These are phyloP conservation scores for Cladobotryum mycophilum DNA, from an alignment of 2,329 filamentous ascomycete species.

Conservation along the genomic window DNA sequence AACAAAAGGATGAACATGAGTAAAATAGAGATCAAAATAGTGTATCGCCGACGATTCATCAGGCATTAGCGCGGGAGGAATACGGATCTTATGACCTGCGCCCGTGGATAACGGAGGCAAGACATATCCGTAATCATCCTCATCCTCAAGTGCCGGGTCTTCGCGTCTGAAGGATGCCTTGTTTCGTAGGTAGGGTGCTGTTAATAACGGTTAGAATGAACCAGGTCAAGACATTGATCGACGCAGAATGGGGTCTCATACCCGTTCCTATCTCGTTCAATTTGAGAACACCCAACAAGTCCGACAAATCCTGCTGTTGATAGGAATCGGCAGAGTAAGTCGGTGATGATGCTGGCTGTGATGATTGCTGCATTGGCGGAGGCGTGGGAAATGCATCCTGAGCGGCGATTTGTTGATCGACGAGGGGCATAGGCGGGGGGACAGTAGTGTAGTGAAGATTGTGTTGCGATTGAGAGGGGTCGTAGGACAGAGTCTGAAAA, in stretches of 20 bases:
- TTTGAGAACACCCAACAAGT: slow-evolving; percentile 78
- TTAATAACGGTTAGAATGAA: not conserved
- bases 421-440: slow-evolving; percentile 40
- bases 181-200: slow-evolving; percentile 78
- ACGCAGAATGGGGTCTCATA: slow-evolving; percentile 37
- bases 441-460: slow-evolving; percentile 50
- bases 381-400: slow-evolving; percentile 49
- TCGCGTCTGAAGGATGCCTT: slow-evolving; percentile 45
- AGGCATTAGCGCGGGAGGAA: slow-evolving; percentile 90
- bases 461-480: slow-evolving; percentile 38
- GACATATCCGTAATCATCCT: slow-evolving; percentile 65
- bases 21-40: slow-evolving; percentile 88
- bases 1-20: slow-evolving; percentile 85
- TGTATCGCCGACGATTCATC: slow-evolving; percentile 72
- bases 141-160: slow-evolving; percentile 60
- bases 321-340: slow-evolving; percentile 58
- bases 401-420: slow-evolving; percentile 46
- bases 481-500: slow-evolving; percentile 44
- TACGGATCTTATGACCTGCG: slow-evolving; percentile 72
- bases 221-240: not conserved
- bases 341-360: slow-evolving; percentile 33
- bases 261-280: slow-evolving; percentile 83
- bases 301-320: slow-evolving; percentile 64
- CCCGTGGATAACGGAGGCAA: slow-evolving; percentile 63
- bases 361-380: slow-evolving; percentile 30